Evolutionary conservation across 2,329 filamentous ascomycete genomes (phyloP).

Genomic region (Sarocladium brachiariae): DNA sequence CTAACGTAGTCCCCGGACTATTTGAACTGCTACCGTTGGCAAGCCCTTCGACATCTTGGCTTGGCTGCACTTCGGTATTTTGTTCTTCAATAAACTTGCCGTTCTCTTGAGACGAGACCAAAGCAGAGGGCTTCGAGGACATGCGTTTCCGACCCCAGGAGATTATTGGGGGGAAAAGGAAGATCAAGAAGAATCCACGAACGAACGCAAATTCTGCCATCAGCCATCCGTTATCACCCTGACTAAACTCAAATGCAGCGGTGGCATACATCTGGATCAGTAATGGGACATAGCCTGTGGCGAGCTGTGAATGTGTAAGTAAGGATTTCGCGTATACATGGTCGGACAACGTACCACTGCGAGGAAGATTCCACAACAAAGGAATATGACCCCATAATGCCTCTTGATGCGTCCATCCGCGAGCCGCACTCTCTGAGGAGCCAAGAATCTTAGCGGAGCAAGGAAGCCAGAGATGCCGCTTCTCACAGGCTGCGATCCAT

Average conservation of each 20-base stretch:
- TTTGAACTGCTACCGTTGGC: neutral
- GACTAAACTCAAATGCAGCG: slow-evolving; percentile 45
- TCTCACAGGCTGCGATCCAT: slow-evolving; percentile 8
- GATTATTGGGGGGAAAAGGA: slow-evolving; percentile 48
- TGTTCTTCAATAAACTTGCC: neutral
- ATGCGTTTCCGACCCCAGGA: slow-evolving; percentile 29
- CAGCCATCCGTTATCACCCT: slow-evolving; percentile 49
- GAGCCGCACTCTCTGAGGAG: slow-evolving; percentile 48
- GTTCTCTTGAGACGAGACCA: neutral
- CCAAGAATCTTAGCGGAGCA: slow-evolving; percentile 55
- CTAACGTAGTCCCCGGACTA: slow-evolving; percentile 7
- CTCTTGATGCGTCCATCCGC: slow-evolving; percentile 41
- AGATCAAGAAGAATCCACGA: slow-evolving; percentile 47
- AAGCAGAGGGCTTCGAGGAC: neutral
- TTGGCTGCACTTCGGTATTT: too few relatives aligned
- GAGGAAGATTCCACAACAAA: slow-evolving; percentile 59
- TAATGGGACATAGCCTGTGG: slow-evolving; percentile 60
- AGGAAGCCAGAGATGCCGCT: slow-evolving; percentile 48
- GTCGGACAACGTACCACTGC: slow-evolving; percentile 43
- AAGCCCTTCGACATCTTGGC: neutral
- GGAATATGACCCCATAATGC: slow-evolving; percentile 56
- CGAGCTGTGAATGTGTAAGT: slow-evolving; percentile 33
- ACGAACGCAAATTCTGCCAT: slow-evolving; percentile 51
- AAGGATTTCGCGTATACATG: neutral
- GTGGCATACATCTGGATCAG: slow-evolving; percentile 56